Evolutionary conservation across 1,284 basidiomycete genomes (phyloP), one percentile per base, ranked within the genome.

Genomic region (Rhodotorula sp.): DNA sequence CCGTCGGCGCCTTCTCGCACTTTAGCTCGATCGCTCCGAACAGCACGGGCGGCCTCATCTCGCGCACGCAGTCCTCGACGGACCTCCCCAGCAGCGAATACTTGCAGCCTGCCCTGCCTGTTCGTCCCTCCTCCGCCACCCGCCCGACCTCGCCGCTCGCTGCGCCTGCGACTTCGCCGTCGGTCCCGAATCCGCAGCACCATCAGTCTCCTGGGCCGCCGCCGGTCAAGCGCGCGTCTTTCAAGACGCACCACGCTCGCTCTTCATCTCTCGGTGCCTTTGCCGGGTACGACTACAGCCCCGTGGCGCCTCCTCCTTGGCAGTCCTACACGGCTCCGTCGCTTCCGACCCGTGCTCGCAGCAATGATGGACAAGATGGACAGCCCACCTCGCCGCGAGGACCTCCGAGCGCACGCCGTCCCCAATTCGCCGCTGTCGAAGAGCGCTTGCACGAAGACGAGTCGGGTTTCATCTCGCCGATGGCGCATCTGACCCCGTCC

Each of bases 21-120:
- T 98, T 91, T 81, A 94, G 91, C 77, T 88, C 93, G 24, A 97
- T 99, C 76, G 93, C 95, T 1, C 93, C 93, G 0, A 84, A 87
- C 20, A 79, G 69, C 57, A 79, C 77, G 2, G 79, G 79, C 4
- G 79, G 78, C 26, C 77, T 76, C 6, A 75, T 81, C 58, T 80
- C 79, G 59, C 75, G 79, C 37, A 75, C 76, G 22, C 78, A 78
- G 62, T 80, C 80, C 7, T 77, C 71, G 49, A 71, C 63, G 60
- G 80, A 81, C 49, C 69, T 77, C 17, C 55, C 55, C 44, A 57
- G 53, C 30, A 46, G 60, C 6, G 64, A 68, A 26, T 66, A 30
- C 30, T 66, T 59, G 24, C 61, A 64, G 15, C 45, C 56, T 18
- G 55, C 30, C 62, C 59, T 62, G 18, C 66, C 54, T 42, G 68